These are phyloP conservation scores for Aureobasidium leucospermi DNA, from an alignment of 2,329 filamentous ascomycete genomes.

Conservation along the genomic window DNA sequence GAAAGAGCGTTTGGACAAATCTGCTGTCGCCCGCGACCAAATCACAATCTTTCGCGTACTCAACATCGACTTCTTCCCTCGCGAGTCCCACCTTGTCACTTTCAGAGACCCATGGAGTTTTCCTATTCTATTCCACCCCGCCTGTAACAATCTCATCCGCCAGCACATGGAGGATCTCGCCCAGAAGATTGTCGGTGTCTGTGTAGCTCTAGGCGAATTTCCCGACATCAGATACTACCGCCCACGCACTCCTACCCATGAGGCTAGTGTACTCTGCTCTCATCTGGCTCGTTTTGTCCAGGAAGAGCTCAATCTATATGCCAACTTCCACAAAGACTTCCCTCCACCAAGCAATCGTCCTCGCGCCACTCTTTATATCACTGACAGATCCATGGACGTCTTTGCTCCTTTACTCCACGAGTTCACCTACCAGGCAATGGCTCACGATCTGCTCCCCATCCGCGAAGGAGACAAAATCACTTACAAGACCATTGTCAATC, in stretches of 20 bases:
- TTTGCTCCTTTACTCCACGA: slow-evolving; percentile 85
- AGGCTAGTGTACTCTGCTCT: slow-evolving; percentile 78
- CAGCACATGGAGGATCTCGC: slow-evolving; percentile 78
- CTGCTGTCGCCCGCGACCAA: slow-evolving; percentile 59
- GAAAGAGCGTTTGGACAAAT: slow-evolving; percentile 67
- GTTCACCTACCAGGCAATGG: slow-evolving; percentile 98
- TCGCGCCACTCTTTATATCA: slow-evolving; percentile 74
- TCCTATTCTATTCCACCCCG: slow-evolving; percentile 81
- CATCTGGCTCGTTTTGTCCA: slow-evolving; percentile 89
- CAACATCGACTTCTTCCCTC: slow-evolving; percentile 80
- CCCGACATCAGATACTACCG: slow-evolving; percentile 88
- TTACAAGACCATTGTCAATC: slow-evolving; percentile 72
- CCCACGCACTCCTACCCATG: slow-evolving; percentile 67
- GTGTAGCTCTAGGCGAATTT: slow-evolving; percentile 87
- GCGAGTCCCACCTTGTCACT: slow-evolving; percentile 84
- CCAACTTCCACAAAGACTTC: slow-evolving; percentile 75
- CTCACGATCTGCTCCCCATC: slow-evolving; percentile 83
- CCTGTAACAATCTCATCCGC: slow-evolving; percentile 75
- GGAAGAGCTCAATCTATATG: slow-evolving; percentile 82
- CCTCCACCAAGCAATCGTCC: slow-evolving; percentile 73
- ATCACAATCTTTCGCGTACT: slow-evolving; percentile 77
- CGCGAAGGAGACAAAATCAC: slow-evolving; percentile 82
- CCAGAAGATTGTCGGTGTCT: slow-evolving; percentile 85
- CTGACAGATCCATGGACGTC: slow-evolving; percentile 88
- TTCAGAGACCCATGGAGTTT: slow-evolving; percentile 97